phyloP scores from a whole-genome alignment of 106 monocot species.

The Dendrobium huoshanense region DNA sequence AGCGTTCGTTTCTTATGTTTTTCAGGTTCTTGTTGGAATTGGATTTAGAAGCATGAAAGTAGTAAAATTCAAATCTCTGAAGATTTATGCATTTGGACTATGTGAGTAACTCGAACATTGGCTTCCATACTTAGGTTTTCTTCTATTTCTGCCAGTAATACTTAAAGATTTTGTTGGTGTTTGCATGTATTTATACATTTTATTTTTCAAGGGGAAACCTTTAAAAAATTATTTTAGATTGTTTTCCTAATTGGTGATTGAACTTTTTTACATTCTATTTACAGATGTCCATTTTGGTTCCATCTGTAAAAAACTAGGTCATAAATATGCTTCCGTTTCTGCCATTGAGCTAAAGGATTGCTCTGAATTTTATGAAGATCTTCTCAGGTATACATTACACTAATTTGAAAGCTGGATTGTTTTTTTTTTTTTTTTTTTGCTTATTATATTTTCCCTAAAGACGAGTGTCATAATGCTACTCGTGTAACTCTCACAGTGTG shows the following conservation, averaged over 20 bases:
- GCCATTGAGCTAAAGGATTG: conserved; percentile 39
- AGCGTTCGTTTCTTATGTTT: conserved; percentile 6
- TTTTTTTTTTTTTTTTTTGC: background rate
- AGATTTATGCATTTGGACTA: conserved; percentile 95
- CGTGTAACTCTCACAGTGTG: background rate
- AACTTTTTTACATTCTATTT: conserved; percentile 6
- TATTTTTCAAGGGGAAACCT: background rate
- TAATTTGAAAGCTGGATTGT: background rate
- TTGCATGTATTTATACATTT: background rate
- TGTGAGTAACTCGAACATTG: conserved; percentile 46
- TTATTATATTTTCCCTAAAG: background rate
- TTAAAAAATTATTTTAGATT: background rate
- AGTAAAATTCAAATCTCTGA: conserved; percentile 74
- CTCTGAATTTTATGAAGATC: conserved; percentile 67
- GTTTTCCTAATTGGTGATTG: background rate
- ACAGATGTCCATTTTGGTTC: conserved; percentile 85
- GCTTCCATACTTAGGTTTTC: conserved; percentile 2
- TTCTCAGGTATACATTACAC: conserved; percentile 51
- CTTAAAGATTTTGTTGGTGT: background rate
- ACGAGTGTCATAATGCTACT: background rate
- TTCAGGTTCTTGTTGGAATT: conserved; percentile 94
- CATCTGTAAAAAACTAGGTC: conserved; percentile 74
- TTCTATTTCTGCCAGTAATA: background rate
- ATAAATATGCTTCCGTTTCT: conserved; percentile 77
- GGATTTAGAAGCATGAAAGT: conserved; percentile 78